phyloP scores from a whole-genome alignment of 2,329 filamentous ascomycete genomes.

The Xylariaceae sp. region DNA sequence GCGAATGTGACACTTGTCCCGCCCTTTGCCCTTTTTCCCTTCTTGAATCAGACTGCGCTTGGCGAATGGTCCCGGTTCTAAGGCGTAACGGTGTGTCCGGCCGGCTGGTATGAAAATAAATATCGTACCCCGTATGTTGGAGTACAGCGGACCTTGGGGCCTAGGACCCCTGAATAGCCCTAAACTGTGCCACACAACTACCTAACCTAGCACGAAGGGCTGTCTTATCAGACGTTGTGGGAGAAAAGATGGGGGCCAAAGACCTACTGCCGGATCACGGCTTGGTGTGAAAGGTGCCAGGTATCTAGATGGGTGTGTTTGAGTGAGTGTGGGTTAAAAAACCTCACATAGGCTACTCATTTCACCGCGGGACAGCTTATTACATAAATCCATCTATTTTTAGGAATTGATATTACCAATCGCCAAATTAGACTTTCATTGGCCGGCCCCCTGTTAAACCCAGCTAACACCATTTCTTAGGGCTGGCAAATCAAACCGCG shows the following conservation, averaged over 20 bases:
- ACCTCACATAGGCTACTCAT: too few species aligned
- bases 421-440: slow-evolving; percentile 26
- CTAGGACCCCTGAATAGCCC: slow-evolving; percentile 20
- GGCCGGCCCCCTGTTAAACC: slow-evolving; percentile 21
- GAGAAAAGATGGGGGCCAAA: slow-evolving; percentile 2
- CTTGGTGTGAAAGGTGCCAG: too few species aligned
- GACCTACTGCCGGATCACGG: too few species aligned
- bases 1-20: slow-evolving; percentile 9
- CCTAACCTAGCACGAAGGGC: not conserved
- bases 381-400: slow-evolving; percentile 40
- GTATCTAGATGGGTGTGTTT: too few species aligned
- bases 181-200: slow-evolving; percentile 16
- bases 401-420: slow-evolving; percentile 37
- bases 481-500: slow-evolving; percentile 34
- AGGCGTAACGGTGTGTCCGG: not conserved
- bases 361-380: slow-evolving; percentile 32
- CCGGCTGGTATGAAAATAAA: slow-evolving; percentile 18
- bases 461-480: slow-evolving; percentile 30
- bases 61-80: slow-evolving; percentile 3
- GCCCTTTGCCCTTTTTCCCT: not conserved
- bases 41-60: not conserved
- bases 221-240: slow-evolving; percentile 9
- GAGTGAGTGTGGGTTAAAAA: too few species aligned
- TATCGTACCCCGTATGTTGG: slow-evolving; percentile 2
- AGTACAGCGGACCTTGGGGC: slow-evolving; percentile 2